Percentiles rank a stretch among this genome's conserved stretches.
Conservation (phyloP, 2,329 filamentous ascomycete species). For the Fonsecaea pugnacius region DNA sequence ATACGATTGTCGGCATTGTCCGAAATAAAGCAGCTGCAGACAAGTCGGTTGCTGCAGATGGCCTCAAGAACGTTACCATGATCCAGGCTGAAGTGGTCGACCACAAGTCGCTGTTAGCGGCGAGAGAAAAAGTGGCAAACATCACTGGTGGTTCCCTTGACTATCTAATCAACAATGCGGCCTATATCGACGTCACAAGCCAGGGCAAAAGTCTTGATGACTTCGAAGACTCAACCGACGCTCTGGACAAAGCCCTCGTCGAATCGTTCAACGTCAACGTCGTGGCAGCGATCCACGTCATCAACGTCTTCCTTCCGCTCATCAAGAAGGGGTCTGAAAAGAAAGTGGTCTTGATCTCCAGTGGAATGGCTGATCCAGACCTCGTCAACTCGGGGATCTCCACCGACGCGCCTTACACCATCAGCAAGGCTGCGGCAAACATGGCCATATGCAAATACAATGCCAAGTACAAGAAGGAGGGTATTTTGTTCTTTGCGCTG, state of each 20-base stretch:
- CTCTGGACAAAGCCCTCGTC: constrained; percentile 44
- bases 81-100: constrained; percentile 53
- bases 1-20: constrained; percentile 55
- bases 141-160: constrained; percentile 47
- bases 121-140: constrained; percentile 32
- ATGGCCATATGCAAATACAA: constrained; percentile 59
- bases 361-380: constrained; percentile 55
- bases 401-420: constrained; percentile 49
- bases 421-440: constrained; percentile 60
- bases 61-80: constrained; percentile 52
- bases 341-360: constrained; percentile 60
- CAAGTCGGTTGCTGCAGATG: constrained; percentile 50
- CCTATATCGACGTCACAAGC: constrained; percentile 41
- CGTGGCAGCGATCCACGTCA: constrained; percentile 57
- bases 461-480: constrained; percentile 55
- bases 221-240: constrained; percentile 42
- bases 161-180: constrained; percentile 60
- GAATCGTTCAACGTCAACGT: constrained; percentile 55
- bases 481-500: constrained; percentile 58
- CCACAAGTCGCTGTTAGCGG: constrained; percentile 45
- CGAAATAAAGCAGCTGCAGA: constrained; percentile 54
- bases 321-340: constrained; percentile 57
- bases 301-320: constrained; percentile 59
- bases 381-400: constrained; percentile 48
- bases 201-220: constrained; percentile 43